Evolutionary conservation across 352 stramenopile genomes (phyloP).

Genomic region (Achlya hypogyna): DNA sequence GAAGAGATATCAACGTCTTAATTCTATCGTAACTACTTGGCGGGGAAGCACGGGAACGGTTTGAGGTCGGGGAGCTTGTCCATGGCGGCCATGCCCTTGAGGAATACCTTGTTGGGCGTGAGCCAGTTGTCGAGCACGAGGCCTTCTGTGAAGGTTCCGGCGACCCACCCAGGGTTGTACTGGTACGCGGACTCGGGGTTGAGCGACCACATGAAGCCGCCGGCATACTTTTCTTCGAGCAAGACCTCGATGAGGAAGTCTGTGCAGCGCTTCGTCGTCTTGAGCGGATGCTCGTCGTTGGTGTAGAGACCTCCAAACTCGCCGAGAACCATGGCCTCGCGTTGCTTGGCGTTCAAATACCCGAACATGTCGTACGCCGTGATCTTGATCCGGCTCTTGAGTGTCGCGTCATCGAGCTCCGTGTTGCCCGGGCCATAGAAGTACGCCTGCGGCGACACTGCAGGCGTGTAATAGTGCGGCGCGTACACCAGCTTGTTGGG

Average conservation of each 20-base stretch:
- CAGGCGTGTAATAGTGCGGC: constrained; percentile 74
- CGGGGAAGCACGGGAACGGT: constrained; percentile 57
- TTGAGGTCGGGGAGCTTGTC: constrained; percentile 43
- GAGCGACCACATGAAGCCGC: constrained; percentile 73
- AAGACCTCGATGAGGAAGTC: constrained; percentile 63
- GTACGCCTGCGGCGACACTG: constrained; percentile 50
- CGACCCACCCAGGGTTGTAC: constrained; percentile 54
- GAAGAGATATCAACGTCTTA: background rate
- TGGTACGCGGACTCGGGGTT: constrained; percentile 71
- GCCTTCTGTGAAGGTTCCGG: constrained; percentile 50
- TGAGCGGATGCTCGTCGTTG: constrained; percentile 38
- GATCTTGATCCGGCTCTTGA: constrained; percentile 45
- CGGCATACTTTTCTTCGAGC: constrained; percentile 39
- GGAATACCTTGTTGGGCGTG: constrained; percentile 51
- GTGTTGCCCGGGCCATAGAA: constrained; percentile 45
- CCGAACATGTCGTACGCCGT: constrained; percentile 69
- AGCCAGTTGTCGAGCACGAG: constrained; percentile 62
- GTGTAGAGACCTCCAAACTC: constrained; percentile 60
- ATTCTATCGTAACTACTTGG: background rate
- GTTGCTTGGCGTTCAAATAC: constrained; percentile 38
- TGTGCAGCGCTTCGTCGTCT: constrained; percentile 52
- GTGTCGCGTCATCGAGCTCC: constrained; percentile 42
- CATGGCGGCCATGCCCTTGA: constrained; percentile 45
- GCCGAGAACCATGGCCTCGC: constrained; percentile 46
- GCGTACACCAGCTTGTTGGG: constrained; percentile 57